Base-by-base conservation (phyloP, 371 early-diverging fungal species). In the Syncephalastrum monosporum region DNA sequence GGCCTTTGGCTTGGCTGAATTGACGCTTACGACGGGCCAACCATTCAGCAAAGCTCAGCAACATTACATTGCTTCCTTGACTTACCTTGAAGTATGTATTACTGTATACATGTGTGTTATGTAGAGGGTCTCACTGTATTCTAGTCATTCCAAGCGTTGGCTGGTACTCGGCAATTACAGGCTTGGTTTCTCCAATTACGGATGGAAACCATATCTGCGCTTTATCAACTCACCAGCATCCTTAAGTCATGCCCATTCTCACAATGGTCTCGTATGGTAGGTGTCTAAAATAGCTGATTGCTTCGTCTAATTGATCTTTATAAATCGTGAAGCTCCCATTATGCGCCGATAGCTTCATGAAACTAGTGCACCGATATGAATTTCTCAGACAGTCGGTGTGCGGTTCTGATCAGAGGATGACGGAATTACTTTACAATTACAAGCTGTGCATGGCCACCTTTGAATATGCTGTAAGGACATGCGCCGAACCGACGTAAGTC, bases 101-200 rank as follows among this genome's bases (percentile, higher is more conserved):
- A 45, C 2, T 50, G 62, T 25, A 65, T 51, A 10, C 59, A 71
- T 19, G 52, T 51, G 1, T 61, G 57, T 47, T 38, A 59, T 33
- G 21, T 8, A 24, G 54, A 13, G 23, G 66, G 15, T 55, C 53
- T 3, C 41, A 57, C 3, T 14, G 29, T 53, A 41, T 19, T 19
- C 1, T 51, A 74, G 69, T 67, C 71, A 17, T 64, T 74, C 41
- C 59, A 64, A 52, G 64, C 68, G 2, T 56, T 74, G 23, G 56
- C 54, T 0, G 61, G 65, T n/a, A 49, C 62, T 15, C 27, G 60
- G 17, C 21, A 45, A 4, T 56, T 63, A 4, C 72, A 69, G 47
- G 50, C 29, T 5, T 68, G 73, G 66, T 74, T 64, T 55, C 53
- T 71, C 21, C 71, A 69, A 19, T 45, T 74, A 12, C 64, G 78